These are phyloP conservation scores for Galerina marginata DNA, from an alignment of 768 basidiomycete genomes.

Conservation along the genomic window DNA sequence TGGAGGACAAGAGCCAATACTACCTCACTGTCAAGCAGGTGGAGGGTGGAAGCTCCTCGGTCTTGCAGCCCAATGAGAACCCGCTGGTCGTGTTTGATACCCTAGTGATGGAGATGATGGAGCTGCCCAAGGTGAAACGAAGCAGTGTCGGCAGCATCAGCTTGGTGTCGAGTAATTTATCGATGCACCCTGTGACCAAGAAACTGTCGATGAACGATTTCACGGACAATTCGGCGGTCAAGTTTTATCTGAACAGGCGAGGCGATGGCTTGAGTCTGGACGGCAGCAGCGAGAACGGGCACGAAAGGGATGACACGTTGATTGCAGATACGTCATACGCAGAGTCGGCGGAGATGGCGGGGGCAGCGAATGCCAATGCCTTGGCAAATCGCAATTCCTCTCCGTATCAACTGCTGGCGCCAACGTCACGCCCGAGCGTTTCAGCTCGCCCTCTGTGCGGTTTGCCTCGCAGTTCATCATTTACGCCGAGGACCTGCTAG, in stretches of 20 bases:
- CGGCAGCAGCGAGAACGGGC: constrained; percentile 40
- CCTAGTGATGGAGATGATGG: constrained; percentile 80
- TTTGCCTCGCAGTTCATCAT: constrained; percentile 90
- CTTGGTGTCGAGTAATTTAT: constrained; percentile 90
- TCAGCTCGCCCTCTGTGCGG: constrained; percentile 81
- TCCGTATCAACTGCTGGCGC: constrained; percentile 43
- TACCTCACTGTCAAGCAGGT: constrained; percentile 94
- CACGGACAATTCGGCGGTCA: constrained; percentile 95
- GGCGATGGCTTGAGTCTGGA: constrained; percentile 33
- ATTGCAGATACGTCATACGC: constrained; percentile 40
- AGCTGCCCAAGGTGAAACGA: constrained; percentile 87
- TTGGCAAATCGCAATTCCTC: constrained; percentile 43
- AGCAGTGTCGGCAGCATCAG: constrained; percentile 94
- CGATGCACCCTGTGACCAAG: constrained; percentile 94
- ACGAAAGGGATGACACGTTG: constrained; percentile 50
- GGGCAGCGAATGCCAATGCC: constrained; percentile 13
- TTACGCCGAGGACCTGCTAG: constrained; percentile 89
- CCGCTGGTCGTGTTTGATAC: constrained; percentile 92
- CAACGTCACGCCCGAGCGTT: constrained; percentile 70
- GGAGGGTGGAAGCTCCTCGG: constrained; percentile 83
- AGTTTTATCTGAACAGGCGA: constrained; percentile 89
- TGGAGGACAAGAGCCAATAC: constrained; percentile 69
- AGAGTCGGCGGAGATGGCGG: constrained; percentile 27
- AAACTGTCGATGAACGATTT: constrained; percentile 97
- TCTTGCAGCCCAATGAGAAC: constrained; percentile 71